Evolutionary conservation across 768 basidiomycete genomes (phyloP).

Genomic region (Lactifluus rugatus): DNA sequence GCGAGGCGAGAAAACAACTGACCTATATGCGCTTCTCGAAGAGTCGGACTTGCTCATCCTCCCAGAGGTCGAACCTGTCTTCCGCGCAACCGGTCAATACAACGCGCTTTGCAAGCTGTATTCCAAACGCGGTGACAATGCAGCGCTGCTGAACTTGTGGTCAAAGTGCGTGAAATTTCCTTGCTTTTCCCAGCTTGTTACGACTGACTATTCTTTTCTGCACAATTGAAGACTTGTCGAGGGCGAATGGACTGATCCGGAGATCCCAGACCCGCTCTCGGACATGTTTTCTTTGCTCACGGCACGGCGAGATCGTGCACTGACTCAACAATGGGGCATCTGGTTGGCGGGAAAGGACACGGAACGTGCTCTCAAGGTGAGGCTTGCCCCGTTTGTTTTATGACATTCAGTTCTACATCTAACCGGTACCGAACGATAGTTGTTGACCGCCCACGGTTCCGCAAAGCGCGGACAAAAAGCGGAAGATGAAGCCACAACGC

Average conservation of each 20-base stretch:
- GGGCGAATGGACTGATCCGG: conserved; percentile 52
- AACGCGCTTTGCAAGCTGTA: conserved; percentile 55
- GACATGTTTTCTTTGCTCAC: conserved; percentile 50
- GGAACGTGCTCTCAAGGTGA: conserved; percentile 62
- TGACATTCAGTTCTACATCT: neutral
- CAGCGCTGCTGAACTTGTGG: conserved; percentile 59
- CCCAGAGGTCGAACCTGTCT: conserved; percentile 50
- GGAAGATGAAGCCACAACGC: conserved; percentile 50
- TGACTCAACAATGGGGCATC: conserved; percentile 67
- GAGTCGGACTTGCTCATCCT: conserved; percentile 44
- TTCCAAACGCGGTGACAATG: conserved; percentile 43
- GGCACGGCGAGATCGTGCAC: conserved; percentile 45
- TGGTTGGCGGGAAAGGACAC: conserved; percentile 70
- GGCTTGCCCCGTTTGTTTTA: conserved; percentile 4
- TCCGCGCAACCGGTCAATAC: conserved; percentile 44
- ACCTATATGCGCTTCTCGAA: conserved; percentile 50
- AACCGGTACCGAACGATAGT: conserved; percentile 29
- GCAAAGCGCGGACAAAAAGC: conserved; percentile 48
- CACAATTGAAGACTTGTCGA: conserved; percentile 46
- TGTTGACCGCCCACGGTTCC: conserved; percentile 47
- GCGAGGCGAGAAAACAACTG: conserved; percentile 46
- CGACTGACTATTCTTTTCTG: neutral
- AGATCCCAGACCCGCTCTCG: conserved; percentile 52
- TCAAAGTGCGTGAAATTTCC: conserved; percentile 42
- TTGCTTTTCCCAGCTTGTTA: neutral